Conservation (phyloP, 2,329 filamentous ascomycete genomes). For the Ceratocystis harringtonii region DNA sequence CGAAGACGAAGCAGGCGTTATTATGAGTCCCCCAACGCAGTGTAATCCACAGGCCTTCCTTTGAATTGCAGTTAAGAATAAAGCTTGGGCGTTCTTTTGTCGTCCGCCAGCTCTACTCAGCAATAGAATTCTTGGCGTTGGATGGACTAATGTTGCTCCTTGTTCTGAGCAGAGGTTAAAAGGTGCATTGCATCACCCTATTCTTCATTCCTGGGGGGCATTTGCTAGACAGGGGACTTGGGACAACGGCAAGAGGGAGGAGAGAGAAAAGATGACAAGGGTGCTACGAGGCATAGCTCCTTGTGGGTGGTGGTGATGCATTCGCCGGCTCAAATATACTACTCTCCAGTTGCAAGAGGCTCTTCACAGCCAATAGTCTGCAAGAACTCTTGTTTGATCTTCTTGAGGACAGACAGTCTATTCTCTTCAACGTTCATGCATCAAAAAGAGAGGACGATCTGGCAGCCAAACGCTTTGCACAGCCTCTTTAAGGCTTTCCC, state of each 20-base stretch:
- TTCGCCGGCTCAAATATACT: too few relatives aligned
- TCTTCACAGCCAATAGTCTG: background rate
- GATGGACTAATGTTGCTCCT: background rate
- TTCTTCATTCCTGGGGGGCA: background rate
- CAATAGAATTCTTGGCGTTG: background rate
- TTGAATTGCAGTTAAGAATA: too few relatives aligned
- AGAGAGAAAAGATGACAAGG: background rate
- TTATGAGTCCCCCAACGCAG: too few relatives aligned
- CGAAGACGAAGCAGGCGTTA: too few relatives aligned
- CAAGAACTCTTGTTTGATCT: too few relatives aligned
- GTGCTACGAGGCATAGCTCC: background rate
- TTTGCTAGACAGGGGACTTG: background rate
- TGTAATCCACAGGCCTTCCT: too few relatives aligned
- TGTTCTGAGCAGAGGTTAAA: background rate
- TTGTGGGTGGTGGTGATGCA: too few relatives aligned
- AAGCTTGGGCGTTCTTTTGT: too few relatives aligned
- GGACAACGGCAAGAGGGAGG: background rate
- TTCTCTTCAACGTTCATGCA: too few relatives aligned
- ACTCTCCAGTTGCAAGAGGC: background rate
- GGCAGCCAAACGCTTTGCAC: slow-evolving; percentile 8
- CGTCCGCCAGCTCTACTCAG: background rate
- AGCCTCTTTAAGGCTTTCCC: slow-evolving; percentile 14
- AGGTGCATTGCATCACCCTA: background rate
- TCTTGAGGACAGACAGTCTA: too few relatives aligned
- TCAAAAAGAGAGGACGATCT: background rate